Evolutionary conservation across 2,329 filamentous ascomycete species (phyloP).

Genomic region (Nakataea oryzae): DNA sequence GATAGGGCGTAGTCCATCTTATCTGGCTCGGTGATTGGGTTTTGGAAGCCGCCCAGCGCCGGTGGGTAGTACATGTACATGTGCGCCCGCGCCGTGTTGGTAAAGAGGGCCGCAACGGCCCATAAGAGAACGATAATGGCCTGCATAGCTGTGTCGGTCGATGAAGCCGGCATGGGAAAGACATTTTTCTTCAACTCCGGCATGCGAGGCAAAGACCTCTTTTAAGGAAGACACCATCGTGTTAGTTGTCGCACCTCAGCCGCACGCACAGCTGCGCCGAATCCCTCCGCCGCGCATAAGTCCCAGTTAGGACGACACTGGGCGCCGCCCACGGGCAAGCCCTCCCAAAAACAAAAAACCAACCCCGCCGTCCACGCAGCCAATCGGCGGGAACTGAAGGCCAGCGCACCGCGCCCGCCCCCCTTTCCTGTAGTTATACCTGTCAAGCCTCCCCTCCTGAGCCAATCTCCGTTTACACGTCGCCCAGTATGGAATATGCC

Average conservation of each 20-base stretch:
- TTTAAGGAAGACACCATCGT: background rate
- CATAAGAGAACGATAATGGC: background rate
- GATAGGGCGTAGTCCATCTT: conserved; percentile 61
- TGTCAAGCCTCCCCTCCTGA: background rate
- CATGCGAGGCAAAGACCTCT: background rate
- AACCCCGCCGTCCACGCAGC: too few relatives aligned
- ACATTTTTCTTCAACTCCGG: background rate
- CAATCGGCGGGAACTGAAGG: background rate
- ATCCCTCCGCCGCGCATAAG: background rate
- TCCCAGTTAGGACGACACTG: background rate
- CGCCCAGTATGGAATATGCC: background rate
- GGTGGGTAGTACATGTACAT: conserved; percentile 43
- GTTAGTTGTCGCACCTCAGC: background rate
- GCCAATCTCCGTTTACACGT: background rate
- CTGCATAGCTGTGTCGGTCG: background rate
- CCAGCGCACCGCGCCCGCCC: background rate
- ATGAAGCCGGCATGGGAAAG: background rate
- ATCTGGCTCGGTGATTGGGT: conserved; percentile 29
- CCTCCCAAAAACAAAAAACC: too few relatives aligned
- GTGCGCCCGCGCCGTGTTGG: conserved; percentile 36
- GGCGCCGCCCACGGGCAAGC: background rate
- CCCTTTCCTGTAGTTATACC: too few relatives aligned
- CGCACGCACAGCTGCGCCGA: background rate
- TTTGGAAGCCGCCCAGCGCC: conserved; percentile 40
- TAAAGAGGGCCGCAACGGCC: background rate